Evolutionary conservation across 1,139 yeast genomes (phyloP), one percentile per base, ranked within the genome.

Genomic region (Casaregolazyma lundiana): DNA sequence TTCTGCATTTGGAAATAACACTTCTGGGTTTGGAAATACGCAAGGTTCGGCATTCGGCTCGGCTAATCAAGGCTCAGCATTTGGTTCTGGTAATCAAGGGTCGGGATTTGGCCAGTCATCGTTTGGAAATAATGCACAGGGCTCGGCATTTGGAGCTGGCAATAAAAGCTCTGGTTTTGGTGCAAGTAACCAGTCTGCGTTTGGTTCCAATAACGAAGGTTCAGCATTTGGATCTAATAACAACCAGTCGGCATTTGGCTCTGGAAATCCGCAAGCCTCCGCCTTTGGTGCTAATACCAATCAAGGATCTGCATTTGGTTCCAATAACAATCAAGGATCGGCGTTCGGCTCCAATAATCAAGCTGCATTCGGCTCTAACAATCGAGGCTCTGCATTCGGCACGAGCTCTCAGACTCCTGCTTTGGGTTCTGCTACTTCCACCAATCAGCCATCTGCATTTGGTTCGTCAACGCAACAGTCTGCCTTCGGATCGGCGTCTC

Each of bases 371-470:
- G 20, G 22, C 35, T 18, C 29, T 6, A 20, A 34, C 19, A 13
- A 15, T 16, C 38, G 13, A n/a, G 3, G 54, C 7, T 51, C 50
- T 30, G 53, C 57, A 8, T 46, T 51, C 35, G 52, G 52, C 34
- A 35, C 53, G n/a, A 52, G 64, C 9, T 50, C 58, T 6, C 61
- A 59, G 55, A 61, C 65, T 6, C 45, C 30, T 6, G 41, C 32
- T n/a, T 38, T 38, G n/a, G 41, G 41, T 4, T 29, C 42, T 15
- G 19, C 42, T 4, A n/a, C 26, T 13, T 19, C 22, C 17, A 5
- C 41, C n/a, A n/a, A n/a, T 21, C 15, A 26, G n/a, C 6, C 39
- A 9, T 24, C 36, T 26, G 36, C 45, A 3, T 42, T 42, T 19
- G 26, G 32, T 9, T 34, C 42, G 2, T 6, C 7, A 7, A n/a